A percentile compares a stretch with the other conserved stretches of the same genome.
These are phyloP conservation scores for Alopecurus myosuroides DNA, from an alignment of 176 grass and related monocot genomes.

Conservation along the genomic window DNA sequence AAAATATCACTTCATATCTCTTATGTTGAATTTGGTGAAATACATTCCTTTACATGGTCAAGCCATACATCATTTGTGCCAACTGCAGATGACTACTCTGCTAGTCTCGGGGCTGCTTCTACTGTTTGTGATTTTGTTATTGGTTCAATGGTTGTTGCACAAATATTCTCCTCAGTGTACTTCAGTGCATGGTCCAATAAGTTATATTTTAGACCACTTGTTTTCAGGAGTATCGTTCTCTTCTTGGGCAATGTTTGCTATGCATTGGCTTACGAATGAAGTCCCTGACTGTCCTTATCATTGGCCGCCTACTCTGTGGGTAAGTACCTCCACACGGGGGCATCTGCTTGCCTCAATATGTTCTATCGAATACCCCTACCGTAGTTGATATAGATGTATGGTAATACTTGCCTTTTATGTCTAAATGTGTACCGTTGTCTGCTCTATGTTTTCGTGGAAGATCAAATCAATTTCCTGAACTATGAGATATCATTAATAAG, in stretches of 20 bases:
- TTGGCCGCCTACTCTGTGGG: conserved; percentile 77
- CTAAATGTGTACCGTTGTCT: background rate
- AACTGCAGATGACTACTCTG: conserved; percentile 85
- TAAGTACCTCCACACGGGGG: conserved; percentile 24
- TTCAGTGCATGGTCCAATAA: conserved; percentile 92
- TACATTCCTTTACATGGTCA: conserved; percentile 97
- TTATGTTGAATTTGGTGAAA: conserved; percentile 83
- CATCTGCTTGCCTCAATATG: background rate
- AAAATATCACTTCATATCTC: conserved; percentile 83
- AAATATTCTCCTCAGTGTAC: too few species aligned
- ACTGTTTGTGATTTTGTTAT: too few species aligned
- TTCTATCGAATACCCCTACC: background rate
- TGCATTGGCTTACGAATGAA: conserved; percentile 77
- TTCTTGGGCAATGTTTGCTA: conserved; percentile 79
- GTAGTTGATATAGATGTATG: background rate
- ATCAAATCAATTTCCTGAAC: background rate
- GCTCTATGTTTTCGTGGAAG: conserved; percentile 1
- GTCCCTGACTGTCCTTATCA: conserved; percentile 60
- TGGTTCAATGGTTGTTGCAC: too few species aligned
- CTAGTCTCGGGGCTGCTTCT: conserved; percentile 77
- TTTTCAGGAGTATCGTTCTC: conserved; percentile 87
- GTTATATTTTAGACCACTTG: conserved; percentile 76
- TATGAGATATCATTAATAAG: background rate
- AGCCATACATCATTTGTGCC: conserved; percentile 92
- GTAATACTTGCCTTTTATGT: background rate